phyloP scores from a whole-genome alignment of 257 asterid species.

The Nicotiana tomentosiformis region DNA sequence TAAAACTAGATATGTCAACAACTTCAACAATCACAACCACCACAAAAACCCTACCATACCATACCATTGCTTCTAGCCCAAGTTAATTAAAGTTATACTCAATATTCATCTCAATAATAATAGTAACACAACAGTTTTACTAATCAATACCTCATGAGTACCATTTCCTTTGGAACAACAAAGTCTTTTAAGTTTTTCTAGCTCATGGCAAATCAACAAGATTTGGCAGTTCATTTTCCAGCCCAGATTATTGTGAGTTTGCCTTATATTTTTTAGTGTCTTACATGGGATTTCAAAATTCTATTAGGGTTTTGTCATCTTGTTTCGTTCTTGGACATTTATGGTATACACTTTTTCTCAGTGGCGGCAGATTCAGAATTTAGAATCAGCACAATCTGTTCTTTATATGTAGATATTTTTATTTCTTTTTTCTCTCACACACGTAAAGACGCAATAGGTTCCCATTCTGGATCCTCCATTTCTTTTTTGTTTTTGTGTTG shows the following conservation, averaged over 20 bases:
- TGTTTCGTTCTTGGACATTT: background rate
- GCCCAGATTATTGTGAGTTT: slow-evolving; percentile 31
- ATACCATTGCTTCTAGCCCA: slow-evolving; percentile 35
- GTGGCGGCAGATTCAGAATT: background rate
- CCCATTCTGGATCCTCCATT: background rate
- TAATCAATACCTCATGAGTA: background rate
- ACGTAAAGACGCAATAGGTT: background rate
- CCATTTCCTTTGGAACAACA: background rate
- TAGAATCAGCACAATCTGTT: background rate
- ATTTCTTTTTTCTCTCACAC: background rate
- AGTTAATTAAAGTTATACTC: slow-evolving; percentile 4
- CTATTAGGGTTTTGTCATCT: background rate
- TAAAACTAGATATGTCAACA: slow-evolving; percentile 9
- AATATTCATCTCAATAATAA: background rate
- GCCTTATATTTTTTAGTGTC: background rate
- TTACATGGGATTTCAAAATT: background rate
- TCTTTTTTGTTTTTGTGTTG: background rate
- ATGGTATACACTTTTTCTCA: too few relatives aligned
- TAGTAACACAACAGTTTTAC: background rate
- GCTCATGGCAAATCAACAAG: slow-evolving; percentile 30
- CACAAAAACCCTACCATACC: slow-evolving; percentile 6
- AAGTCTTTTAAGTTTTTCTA: slow-evolving; percentile 9
- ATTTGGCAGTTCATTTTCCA: slow-evolving; percentile 14
- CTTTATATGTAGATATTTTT: background rate
- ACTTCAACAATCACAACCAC: slow-evolving; percentile 17